Evolutionary conservation across 2,329 filamentous ascomycete species (phyloP), one percentile per base, ranked within the genome.

Genomic region (Penicillium sp.): DNA sequence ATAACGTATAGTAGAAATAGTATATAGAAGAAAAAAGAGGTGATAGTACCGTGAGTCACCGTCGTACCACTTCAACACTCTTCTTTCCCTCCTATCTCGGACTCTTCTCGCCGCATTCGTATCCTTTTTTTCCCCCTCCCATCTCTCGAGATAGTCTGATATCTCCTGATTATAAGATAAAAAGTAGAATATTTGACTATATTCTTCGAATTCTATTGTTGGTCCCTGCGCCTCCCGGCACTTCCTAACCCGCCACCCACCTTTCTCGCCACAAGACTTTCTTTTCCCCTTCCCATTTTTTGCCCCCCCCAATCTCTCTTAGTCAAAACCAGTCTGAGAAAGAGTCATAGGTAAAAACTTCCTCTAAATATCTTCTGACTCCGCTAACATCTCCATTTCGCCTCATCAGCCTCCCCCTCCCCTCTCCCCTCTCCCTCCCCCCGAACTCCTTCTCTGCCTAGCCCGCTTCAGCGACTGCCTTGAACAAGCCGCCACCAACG

Each of bases 381-480:
- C 58, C 25, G 19, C 48, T 53, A 46, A 53, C 35, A 47, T 36
- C 22, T 50, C 19, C 28, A 36, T 52, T 28, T 56, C 30, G 48
- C 48, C 42, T 35, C 42, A 35, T 35, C 26, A 45, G 41, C 46
- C 37, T 41, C 51, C n/a, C 28, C n/a, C n/a, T n/a, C n/a, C n/a
- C n/a, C n/a, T n/a, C 25, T 14, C 25, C 22, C 22, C 22, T 22
- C 22, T 22, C n/a, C n/a, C n/a, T 28, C 19, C 35, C 38, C 51
- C 41, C 41, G 12, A 49, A 49, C 37, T 42, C 42, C 41, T 14
- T 43, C 26, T 46, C 60, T 60, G 58, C 61, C 58, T 56, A 53
- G 56, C 41, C 58, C 28, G 11, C 46, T 48, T 45, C 56, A 57
- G 54, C 61, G 54, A 47, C 68, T 70, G 64, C 67, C 66, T 71